Evolutionary conservation across 75 land plant species (phyloP), one percentile per base, ranked within the genome.

Genomic region (Selaginella tamariscina): DNA sequence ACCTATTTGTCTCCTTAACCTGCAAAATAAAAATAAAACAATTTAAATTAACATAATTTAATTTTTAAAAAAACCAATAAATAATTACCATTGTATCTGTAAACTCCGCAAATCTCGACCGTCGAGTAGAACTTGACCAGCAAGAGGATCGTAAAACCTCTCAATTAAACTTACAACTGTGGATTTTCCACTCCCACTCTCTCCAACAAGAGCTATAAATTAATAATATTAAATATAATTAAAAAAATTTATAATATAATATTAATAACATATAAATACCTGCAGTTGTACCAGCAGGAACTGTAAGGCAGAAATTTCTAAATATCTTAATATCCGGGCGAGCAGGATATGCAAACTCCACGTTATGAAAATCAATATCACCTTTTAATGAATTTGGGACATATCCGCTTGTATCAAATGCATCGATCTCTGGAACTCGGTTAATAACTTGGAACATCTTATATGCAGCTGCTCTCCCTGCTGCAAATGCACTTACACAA

Each of bases 121-220:
- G 77, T 95, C 99, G 18, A 95, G 82, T 22, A 91, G 79, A 27
- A 95, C 85, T 71, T 82, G 85, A 31, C 99, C 99, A 33, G 82
- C 81, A 32, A 67, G 78, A 20, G 96, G 99, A 73, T 95, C 97
- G 72, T 95, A 95, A 63, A 95, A 95, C 66, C 99, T 81, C 77
- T 95, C 89, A 39, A 95, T 81, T 31, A 95, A 75, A 65, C 97
- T 91, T 11, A 95, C 73, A 0, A 95, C 96, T 9, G 92, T 95
- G 2, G 99, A 95, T 55, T 95, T 95, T 27, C 99, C 99, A 71
- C 92, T 87, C 55, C 97, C 97, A 70, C 99, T 90, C 64, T 95
- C 84, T 56, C 97, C 99, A 67, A 95, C 99, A 65, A 95, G 72
- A 44, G 98, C 97, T 13, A 75, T 75, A 59, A n/a, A n/a, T n/a